Base-by-base conservation (phyloP, 441 rosid genomes). In the Populus hybrid region DNA sequence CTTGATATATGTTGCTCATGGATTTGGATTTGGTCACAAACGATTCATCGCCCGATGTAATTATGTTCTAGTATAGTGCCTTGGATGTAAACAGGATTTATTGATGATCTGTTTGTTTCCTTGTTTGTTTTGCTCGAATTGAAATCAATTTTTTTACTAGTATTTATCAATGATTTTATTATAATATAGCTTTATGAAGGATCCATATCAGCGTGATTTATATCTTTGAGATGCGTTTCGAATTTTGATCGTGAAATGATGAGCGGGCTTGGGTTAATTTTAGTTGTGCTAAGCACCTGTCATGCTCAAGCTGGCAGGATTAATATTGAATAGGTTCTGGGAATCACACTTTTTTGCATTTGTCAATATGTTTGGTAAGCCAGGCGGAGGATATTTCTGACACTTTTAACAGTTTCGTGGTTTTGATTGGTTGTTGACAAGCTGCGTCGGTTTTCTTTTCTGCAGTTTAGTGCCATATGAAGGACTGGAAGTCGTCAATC, bases 401-500 rank as follows among this genome's bases (percentile, higher is more conserved):
- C 20, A 46, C 14, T 46, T 46, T 12, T 5, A 46, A 46, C 57
- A 46, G 57, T 46, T 46, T 46, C 57, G 57, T 46, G 20, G 57
- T 46, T 14, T 46, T 10, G 68, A 23, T 50, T 35, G 12, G 16
- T 66, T 64, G 23, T 71, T 80, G 76, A 73, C 20, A 50, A 68
- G 50, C 21, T 82, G 14, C 70, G 54, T 70, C 77, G 78, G n/a
- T 76, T 77, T 70, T 73, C 59, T 32, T 86, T 26, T 14, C 14
- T 82, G 46, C 84, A 96, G 99, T 66, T 80, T 92, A 81, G 54
- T 92, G 75, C 91, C 92, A 24, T 94, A 96, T 79, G 98, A 96
- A 78, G 99, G 99, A 24, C 81, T 94, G 57, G 97, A 96, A 86
- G 98, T 96, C 76, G 81, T 94, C 46, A 92, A 93, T 82, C 99